Evolutionary conservation across 495 filamentous ascomycete genomes (phyloP).

Genomic region (Xylaria sp.): DNA sequence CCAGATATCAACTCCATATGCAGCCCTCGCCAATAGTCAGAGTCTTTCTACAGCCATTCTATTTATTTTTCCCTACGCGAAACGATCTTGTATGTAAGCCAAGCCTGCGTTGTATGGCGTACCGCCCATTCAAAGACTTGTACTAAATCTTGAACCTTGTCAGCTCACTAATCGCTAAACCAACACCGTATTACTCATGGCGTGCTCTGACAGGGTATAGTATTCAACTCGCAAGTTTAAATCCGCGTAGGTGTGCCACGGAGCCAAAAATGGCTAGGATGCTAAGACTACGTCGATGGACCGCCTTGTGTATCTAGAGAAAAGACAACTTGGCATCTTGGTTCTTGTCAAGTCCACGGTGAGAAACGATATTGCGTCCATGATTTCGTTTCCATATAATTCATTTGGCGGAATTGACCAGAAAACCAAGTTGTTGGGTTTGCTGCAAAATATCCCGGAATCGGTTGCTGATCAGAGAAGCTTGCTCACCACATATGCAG

Average conservation of each 20-base stretch:
- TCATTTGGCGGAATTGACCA: background rate
- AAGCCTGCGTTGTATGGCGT: conserved; percentile 1
- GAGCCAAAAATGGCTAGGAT: background rate
- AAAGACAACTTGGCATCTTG: background rate
- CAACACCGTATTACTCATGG: background rate
- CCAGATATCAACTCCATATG: background rate
- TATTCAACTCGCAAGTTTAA: background rate
- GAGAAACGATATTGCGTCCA: background rate
- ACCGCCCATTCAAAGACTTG: background rate
- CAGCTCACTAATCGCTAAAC: conserved; percentile 11
- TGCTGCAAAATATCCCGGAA: background rate
- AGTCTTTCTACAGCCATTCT: background rate
- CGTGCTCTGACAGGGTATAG: background rate
- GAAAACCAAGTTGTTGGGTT: conserved; percentile 8
- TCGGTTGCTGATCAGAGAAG: background rate
- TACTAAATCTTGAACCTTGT: background rate
- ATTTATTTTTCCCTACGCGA: background rate
- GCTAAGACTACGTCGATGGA: background rate
- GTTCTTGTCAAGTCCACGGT: background rate
- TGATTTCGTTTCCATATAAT: background rate
- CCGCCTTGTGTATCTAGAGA: background rate
- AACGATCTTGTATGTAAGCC: background rate
- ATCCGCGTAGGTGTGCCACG: background rate
- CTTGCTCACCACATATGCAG: conserved; percentile 6
- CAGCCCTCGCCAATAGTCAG: background rate